These are phyloP conservation scores for Aspergillus sp. DNA, from an alignment of 2,329 filamentous ascomycete species.

Conservation along the genomic window DNA sequence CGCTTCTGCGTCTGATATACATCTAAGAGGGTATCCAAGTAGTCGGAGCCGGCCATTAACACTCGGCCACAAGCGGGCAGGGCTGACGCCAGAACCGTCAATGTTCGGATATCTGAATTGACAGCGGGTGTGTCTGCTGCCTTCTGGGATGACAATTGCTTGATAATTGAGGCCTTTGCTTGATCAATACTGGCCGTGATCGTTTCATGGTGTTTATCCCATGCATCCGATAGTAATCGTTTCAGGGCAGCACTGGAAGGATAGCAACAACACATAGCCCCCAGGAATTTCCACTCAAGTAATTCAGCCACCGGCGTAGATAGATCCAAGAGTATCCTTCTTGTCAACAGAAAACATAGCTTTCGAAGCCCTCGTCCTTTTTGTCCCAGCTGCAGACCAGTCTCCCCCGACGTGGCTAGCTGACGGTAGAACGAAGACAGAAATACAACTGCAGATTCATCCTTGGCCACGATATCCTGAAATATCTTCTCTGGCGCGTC, in stretches of 20 bases:
- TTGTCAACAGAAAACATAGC: slow-evolving; percentile 55
- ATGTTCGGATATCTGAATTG: slow-evolving; percentile 22
- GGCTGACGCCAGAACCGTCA: slow-evolving; percentile 34
- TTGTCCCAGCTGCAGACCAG: slow-evolving; percentile 18
- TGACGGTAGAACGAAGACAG: slow-evolving; percentile 59
- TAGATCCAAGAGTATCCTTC: slow-evolving; percentile 46
- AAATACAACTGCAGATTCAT: slow-evolving; percentile 55
- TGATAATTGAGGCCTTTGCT: slow-evolving; percentile 27
- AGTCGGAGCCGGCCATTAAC: slow-evolving; percentile 79
- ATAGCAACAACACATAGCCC: slow-evolving; percentile 60
- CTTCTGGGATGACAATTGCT: slow-evolving; percentile 17
- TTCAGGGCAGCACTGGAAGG: slow-evolving; percentile 53
- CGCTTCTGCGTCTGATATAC: slow-evolving; percentile 48
- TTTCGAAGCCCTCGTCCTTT: slow-evolving; percentile 50
- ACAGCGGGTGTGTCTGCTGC: slow-evolving; percentile 10
- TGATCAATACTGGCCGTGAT: slow-evolving; percentile 31
- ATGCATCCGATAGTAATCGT: slow-evolving; percentile 45
- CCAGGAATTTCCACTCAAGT: slow-evolving; percentile 59
- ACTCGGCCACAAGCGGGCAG: slow-evolving; percentile 44
- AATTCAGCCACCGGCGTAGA: slow-evolving; percentile 41
- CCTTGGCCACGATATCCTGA: slow-evolving; percentile 40
- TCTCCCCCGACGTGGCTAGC: slow-evolving; percentile 33
- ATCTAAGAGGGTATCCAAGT: slow-evolving; percentile 62
- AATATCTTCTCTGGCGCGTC: slow-evolving; percentile 52
- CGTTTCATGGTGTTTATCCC: slow-evolving; percentile 27